phyloP scores from a whole-genome alignment of 176 grass and related monocot species.

The Hordeum marinum region DNA sequence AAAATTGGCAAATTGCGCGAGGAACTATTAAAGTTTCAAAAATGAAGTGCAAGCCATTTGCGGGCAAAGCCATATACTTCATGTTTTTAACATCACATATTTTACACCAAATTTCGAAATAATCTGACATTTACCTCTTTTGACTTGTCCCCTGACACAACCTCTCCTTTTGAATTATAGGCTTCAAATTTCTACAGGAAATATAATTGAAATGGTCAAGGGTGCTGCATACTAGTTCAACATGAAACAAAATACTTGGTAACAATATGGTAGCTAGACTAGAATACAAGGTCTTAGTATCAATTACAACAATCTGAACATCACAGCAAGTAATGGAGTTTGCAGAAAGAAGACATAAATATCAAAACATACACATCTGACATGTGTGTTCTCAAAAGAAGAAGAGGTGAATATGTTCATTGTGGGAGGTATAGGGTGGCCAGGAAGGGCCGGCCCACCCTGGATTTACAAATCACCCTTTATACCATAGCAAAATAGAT shows the following conservation, averaged over 20 bases:
- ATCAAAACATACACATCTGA: not conserved
- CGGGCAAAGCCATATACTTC: conserved; percentile 1
- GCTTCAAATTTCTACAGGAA: conserved; percentile 88
- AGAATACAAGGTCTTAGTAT: conserved; percentile 12
- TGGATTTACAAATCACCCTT: too few relatives aligned
- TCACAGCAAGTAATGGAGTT: not conserved
- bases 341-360: conserved; percentile 3
- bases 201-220: conserved; percentile 21
- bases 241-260: not conserved
- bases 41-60: not conserved
- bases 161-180: conserved; percentile 78
- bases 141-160: conserved; percentile 86
- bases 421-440: too few relatives aligned
- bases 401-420: not conserved
- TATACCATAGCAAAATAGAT: too few relatives aligned
- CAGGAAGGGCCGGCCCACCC: too few relatives aligned
- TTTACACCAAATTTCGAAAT: conserved; percentile 13
- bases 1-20: not conserved
- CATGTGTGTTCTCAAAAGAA: not conserved
- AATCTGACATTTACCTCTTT: conserved; percentile 53
- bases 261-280: not conserved
- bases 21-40: not conserved
- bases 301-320: not conserved
- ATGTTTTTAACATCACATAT: not conserved
- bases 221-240: not conserved